phyloP scores from a whole-genome alignment of 306 rosid genomes.

The Fragaria ananassa region DNA sequence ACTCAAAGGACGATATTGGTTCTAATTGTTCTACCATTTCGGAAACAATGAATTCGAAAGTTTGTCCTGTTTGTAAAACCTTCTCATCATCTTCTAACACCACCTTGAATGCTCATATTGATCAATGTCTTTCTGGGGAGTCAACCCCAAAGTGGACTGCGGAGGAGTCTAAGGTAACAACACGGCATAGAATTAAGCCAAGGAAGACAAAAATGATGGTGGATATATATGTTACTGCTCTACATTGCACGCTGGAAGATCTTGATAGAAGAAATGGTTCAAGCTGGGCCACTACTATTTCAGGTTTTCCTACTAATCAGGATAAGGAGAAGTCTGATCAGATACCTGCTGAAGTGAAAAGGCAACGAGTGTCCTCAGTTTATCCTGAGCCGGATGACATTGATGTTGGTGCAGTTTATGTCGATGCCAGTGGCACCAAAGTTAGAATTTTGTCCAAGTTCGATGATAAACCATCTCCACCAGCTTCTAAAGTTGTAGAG shows the following conservation, averaged over 20 bases:
- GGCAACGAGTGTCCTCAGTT: slow-evolving; percentile 23
- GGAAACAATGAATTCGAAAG: slow-evolving; percentile 52
- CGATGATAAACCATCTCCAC: slow-evolving; percentile 30
- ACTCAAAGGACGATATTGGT: slow-evolving; percentile 42
- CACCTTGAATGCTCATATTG: slow-evolving; percentile 64
- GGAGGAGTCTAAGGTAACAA: slow-evolving; percentile 34
- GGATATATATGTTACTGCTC: slow-evolving; percentile 50
- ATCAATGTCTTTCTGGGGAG: slow-evolving; percentile 59
- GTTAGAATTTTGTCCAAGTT: slow-evolving; percentile 51
- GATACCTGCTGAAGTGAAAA: slow-evolving; percentile 33
- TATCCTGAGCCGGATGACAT: slow-evolving; percentile 34
- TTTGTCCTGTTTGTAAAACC: slow-evolving; percentile 62
- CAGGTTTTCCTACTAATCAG: slow-evolving; percentile 30
- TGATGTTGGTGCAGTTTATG: slow-evolving; percentile 49
- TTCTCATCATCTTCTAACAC: slow-evolving; percentile 62
- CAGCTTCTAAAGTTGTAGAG: slow-evolving; percentile 28
- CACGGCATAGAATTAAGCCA: slow-evolving; percentile 47
- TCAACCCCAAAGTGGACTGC: slow-evolving; percentile 43
- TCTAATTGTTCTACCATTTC: slow-evolving; percentile 31
- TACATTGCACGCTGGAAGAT: slow-evolving; percentile 52
- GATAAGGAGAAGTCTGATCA: slow-evolving; percentile 31
- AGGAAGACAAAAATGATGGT: slow-evolving; percentile 55
- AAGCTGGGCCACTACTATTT: slow-evolving; percentile 42
- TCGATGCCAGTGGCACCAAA: slow-evolving; percentile 53
- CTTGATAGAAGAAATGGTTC: slow-evolving; percentile 58